Evolutionary conservation across 2,329 filamentous ascomycete genomes (phyloP), one percentile per base, ranked within the genome.

Genomic region (Exserohilum turcica): DNA sequence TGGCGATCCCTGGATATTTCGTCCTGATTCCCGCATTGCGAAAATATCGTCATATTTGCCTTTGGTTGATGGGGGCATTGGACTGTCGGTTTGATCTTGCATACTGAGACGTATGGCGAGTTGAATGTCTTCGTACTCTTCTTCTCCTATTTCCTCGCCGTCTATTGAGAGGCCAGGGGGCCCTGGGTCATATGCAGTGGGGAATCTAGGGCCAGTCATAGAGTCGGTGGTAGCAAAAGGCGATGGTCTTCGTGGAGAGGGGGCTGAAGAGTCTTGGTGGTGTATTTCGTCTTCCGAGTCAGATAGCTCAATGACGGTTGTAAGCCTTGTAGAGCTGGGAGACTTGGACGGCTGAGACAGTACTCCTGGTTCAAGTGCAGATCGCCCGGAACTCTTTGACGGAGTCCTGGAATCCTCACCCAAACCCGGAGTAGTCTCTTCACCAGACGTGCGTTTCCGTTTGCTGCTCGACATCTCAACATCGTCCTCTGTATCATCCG

Each of bases 51-150:
- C 52, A 7, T 46, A 51, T 6, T 24, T 44, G 9, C 47, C 37
- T 7, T 19, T 29, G 13, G 15, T 46, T 16, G 33, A 15, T 15
- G 46, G 28, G 12, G 24, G 28, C 6, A 36, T 16, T 28, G 28
- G 5, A 28, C 9, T 13, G 15, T 15, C 12, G 9, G 21, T 15
- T 19, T 40, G 33, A 10, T 52, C 50, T 32, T 47, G 52, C 48
- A 60, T 39, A 35, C 61, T 61, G 6, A 61, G 39, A 24, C 46
- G 52, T 29, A 60, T 49, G 36, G 57, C 59, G 27, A 54, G 29
- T 16, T 42, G 50, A 9, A 59, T 19, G 10, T 52, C 51, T 43
- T 42, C 48, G 9, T 59, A 46, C n/a, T 57, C 39, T 32, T 46
- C 37, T 15, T 48, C 46, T n/a, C 43, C 24, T n/a, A 39, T 31